phyloP scores from a whole-genome alignment of 345 rosid genomes.

The Salix dunnii region DNA sequence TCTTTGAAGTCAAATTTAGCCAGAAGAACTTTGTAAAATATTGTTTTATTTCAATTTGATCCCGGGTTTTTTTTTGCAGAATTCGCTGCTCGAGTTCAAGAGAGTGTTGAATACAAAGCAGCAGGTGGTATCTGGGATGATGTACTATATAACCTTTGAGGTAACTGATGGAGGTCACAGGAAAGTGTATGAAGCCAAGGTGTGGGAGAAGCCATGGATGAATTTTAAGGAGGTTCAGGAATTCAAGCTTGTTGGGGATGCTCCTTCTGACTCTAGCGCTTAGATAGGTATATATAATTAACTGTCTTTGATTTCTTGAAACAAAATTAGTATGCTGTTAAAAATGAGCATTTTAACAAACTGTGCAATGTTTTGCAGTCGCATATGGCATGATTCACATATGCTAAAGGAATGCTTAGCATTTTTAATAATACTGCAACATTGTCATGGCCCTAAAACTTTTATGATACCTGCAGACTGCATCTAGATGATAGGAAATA shows the following conservation, averaged over 20 bases:
- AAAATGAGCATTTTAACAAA: neutral
- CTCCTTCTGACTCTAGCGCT: conserved; percentile 23
- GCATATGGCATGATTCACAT: neutral
- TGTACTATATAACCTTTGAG: conserved; percentile 68
- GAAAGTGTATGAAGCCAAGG: conserved; percentile 77
- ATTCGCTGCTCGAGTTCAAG: conserved; percentile 48
- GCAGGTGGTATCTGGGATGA: conserved; percentile 78
- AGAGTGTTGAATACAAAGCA: conserved; percentile 59
- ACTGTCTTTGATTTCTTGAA: neutral
- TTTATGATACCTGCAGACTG: neutral
- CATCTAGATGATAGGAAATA: neutral
- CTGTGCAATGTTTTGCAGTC: neutral
- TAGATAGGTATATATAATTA: conserved; percentile 18
- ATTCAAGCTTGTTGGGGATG: conserved; percentile 55
- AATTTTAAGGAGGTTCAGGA: conserved; percentile 73
- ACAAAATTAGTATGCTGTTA: neutral
- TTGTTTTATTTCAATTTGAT: neutral
- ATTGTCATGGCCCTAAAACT: neutral
- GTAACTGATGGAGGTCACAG: conserved; percentile 57
- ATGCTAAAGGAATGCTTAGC: neutral
- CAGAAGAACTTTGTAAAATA: neutral
- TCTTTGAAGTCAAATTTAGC: neutral
- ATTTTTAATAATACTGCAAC: neutral
- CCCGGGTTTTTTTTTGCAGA: conserved; percentile 36
- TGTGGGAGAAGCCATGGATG: conserved; percentile 88